These are phyloP conservation scores for Arthrobotrys sphaeroides DNA, from an alignment of 2,329 filamentous ascomycete genomes.

Conservation along the genomic window DNA sequence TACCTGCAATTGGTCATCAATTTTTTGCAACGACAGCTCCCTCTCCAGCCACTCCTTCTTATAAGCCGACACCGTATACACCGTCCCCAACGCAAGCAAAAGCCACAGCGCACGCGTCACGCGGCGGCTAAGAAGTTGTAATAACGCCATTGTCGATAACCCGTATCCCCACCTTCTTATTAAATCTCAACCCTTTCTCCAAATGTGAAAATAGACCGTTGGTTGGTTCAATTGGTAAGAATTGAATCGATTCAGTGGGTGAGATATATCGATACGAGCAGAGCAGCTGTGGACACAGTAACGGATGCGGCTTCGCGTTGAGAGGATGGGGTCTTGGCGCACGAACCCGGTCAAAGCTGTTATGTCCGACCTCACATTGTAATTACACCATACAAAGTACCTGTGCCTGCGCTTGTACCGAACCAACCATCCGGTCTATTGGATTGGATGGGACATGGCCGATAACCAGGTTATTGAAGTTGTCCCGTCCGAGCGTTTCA, in stretches of 20 bases:
- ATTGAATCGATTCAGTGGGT: no score
- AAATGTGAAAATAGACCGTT: not conserved
- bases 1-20: conserved; percentile 80
- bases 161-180: not conserved
- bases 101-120: conserved; percentile 48
- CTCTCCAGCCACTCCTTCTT: conserved; percentile 28
- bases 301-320: conserved; percentile 20
- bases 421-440: not conserved
- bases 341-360: not conserved
- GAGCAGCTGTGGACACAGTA: conserved; percentile 10
- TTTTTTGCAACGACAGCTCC: conserved; percentile 70
- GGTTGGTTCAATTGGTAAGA: not conserved
- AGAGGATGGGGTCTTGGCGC: not conserved
- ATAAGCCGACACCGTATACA: conserved; percentile 43
- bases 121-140: conserved; percentile 38
- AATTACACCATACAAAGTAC: no score
- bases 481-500: conserved; percentile 2
- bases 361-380: not conserved
- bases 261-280: not conserved
- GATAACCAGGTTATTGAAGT: not conserved
- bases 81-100: conserved; percentile 22
- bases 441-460: not conserved
- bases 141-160: conserved; percentile 18
- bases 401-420: not conserved
- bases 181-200: not conserved